Percentiles rank a stretch among this genome's conserved stretches.
These are phyloP conservation scores for Arachis monticola DNA, from an alignment of 331 rosid genomes.

Conservation along the genomic window DNA sequence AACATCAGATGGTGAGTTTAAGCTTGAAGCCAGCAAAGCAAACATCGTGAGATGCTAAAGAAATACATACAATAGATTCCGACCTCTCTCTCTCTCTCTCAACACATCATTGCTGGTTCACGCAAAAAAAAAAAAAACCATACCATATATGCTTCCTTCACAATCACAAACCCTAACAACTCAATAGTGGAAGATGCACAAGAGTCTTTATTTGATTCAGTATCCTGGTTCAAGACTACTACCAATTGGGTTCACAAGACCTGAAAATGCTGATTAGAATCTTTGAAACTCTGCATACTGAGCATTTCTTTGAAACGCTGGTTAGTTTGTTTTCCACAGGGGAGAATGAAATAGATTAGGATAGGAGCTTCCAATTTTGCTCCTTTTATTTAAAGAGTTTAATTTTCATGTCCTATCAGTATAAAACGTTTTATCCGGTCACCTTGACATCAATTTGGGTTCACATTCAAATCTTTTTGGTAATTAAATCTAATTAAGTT, in stretches of 20 bases:
- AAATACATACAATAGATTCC: not conserved
- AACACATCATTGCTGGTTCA: not conserved
- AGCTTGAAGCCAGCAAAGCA: not conserved
- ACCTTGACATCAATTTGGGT: too few species aligned
- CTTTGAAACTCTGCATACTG: not conserved
- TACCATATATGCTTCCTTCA: not conserved
- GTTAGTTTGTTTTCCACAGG: slow-evolving; percentile 3
- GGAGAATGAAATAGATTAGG: slow-evolving; percentile 10
- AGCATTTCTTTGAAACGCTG: not conserved
- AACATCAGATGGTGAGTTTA: too few species aligned
- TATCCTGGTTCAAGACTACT: slow-evolving; percentile 59
- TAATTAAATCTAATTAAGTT: too few species aligned
- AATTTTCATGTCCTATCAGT: too few species aligned
- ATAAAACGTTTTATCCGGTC: too few species aligned
- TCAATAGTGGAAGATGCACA: slow-evolving; percentile 44
- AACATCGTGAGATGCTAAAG: too few species aligned
- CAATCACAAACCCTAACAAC: slow-evolving; percentile 37
- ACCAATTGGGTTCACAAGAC: slow-evolving; percentile 57
- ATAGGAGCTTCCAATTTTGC: not conserved
- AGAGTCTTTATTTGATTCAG: slow-evolving; percentile 54
- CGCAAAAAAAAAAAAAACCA: not conserved
- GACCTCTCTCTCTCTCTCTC: too few species aligned
- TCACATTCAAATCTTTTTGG: too few species aligned
- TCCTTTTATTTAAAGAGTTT: not conserved
- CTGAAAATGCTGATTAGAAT: slow-evolving; percentile 59